These are phyloP conservation scores for Delphinella strobiligena DNA, from an alignment of 2,329 filamentous ascomycete genomes.

Conservation along the genomic window DNA sequence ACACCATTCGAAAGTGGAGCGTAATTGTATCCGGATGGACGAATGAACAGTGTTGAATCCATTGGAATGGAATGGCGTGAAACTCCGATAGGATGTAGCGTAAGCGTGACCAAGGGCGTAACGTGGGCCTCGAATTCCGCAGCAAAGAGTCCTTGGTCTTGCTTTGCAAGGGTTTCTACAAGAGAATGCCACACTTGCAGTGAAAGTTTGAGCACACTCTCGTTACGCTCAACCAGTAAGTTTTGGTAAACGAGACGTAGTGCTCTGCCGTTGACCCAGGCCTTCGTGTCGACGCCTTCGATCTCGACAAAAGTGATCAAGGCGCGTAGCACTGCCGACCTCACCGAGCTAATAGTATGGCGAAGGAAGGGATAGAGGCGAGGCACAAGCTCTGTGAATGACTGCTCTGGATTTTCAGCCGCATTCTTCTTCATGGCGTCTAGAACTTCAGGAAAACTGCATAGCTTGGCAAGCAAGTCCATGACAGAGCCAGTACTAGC, in stretches of 20 bases:
- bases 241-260: slow-evolving; percentile 90
- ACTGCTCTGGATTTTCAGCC: slow-evolving; percentile 68
- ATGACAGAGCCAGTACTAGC: slow-evolving; percentile 97
- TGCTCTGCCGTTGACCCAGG: slow-evolving; percentile 86
- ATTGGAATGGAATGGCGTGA: slow-evolving; percentile 84
- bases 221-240: slow-evolving; percentile 81
- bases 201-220: slow-evolving; percentile 68
- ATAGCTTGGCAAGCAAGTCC: slow-evolving; percentile 92
- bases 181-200: slow-evolving; percentile 78
- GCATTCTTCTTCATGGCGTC: slow-evolving; percentile 90
- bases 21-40: slow-evolving; percentile 81
- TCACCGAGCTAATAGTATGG: slow-evolving; percentile 93
- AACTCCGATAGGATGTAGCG: slow-evolving; percentile 84
- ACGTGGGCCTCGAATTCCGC: slow-evolving; percentile 65
- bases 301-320: slow-evolving; percentile 86
- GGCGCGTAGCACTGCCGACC: slow-evolving; percentile 83
- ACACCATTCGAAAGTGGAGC: slow-evolving; percentile 34
- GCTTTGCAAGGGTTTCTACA: slow-evolving; percentile 51
- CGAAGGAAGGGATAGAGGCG: slow-evolving; percentile 90
- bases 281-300: slow-evolving; percentile 64
- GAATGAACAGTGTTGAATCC: slow-evolving; percentile 80
- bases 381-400: slow-evolving; percentile 84
- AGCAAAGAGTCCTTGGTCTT: slow-evolving; percentile 52
- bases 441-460: slow-evolving; percentile 84
- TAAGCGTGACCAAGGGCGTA: slow-evolving; percentile 69